Base-by-base conservation (phyloP, 139 green algal genomes). In the Eudorina sp. region DNA sequence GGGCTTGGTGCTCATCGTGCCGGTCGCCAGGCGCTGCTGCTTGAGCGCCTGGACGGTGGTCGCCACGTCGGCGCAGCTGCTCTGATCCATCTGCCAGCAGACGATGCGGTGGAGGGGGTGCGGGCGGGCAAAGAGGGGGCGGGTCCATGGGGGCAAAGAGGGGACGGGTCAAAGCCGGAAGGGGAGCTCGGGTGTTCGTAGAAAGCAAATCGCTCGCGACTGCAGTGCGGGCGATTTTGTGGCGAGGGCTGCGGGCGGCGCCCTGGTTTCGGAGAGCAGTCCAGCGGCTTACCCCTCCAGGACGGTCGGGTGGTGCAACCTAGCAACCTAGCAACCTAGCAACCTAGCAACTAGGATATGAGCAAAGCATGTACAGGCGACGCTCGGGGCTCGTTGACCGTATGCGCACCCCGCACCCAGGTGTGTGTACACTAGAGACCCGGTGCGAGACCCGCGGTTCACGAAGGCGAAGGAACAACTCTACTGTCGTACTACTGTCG, bases 1-100 rank as follows among this genome's bases (percentile, higher is more conserved):
- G 18, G 18, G 16, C 58, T 14, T 14, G 58, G 18, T 69, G 0
- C 55, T 25, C 23, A 46, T 29, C 36, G 60, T 74, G 45, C 19
- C 18, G 1, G 80, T 76, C 27, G 25, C 60, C 55, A 66, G 6
- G 46, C 75, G 75, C 75, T 83, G 75, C 46, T 83, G 75, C 75
- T 46, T 45, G 31, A 83, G 75, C 31, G 48, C 31, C 75, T 83
- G 75, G 46, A 48, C 19, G 16, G 75, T n/a, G 48, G 18, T n/a
- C 7, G 58, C 60, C 41, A 76, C 25, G 8, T 18, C 38, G 2
- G 60, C 80, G 0, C 13, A 25, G 60, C 41, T 25, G 31, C 43
- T 41, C 53, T 62, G 43, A n/a, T 41, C 3, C 36, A 73, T 13
- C 36, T 27, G 23, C 78, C 23, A 8, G 51, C 2, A 46, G 36